Evolutionary conservation across 169 alveolate genomes (phyloP).

Genomic region (Plasmodium billcollinsi): DNA sequence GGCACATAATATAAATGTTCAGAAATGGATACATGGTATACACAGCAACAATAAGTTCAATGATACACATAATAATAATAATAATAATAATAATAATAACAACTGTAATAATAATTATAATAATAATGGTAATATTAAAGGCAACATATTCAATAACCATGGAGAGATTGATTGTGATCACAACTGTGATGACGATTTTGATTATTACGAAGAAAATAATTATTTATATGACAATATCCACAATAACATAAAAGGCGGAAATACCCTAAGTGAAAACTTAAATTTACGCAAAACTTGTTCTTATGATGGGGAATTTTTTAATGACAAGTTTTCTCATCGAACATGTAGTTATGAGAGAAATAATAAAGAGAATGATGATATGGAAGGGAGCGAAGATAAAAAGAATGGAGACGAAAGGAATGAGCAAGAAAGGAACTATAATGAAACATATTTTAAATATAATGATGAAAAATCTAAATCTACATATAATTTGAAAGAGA

Average conservation of each 20-base stretch:
- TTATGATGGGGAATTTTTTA: not conserved
- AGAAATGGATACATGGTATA: conserved; percentile 4
- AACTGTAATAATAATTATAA: not conserved
- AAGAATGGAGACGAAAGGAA: conserved; percentile 13
- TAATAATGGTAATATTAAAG: not conserved
- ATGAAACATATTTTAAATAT: conserved; percentile 16
- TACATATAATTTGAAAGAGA: not conserved
- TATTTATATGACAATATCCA: too few relatives aligned
- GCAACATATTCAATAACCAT: not conserved
- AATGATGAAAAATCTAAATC: conserved; percentile 23
- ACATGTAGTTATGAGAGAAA: conserved; percentile 1
- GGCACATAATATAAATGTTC: not conserved
- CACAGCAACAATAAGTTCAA: not conserved
- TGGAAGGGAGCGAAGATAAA: conserved; percentile 3
- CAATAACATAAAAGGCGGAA: too few relatives aligned
- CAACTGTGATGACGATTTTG: conserved; percentile 2
- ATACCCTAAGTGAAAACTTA: too few relatives aligned
- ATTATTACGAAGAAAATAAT: too few relatives aligned
- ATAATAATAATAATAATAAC: not conserved
- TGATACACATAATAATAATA: not conserved
- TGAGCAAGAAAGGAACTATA: not conserved
- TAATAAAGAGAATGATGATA: conserved; percentile 1
- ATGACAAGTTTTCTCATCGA: not conserved
- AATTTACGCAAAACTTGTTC: too few relatives aligned
- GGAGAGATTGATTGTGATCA: not conserved